These are phyloP conservation scores for Termitomyces sp. DNA, from an alignment of 768 basidiomycete species.

Conservation along the genomic window DNA sequence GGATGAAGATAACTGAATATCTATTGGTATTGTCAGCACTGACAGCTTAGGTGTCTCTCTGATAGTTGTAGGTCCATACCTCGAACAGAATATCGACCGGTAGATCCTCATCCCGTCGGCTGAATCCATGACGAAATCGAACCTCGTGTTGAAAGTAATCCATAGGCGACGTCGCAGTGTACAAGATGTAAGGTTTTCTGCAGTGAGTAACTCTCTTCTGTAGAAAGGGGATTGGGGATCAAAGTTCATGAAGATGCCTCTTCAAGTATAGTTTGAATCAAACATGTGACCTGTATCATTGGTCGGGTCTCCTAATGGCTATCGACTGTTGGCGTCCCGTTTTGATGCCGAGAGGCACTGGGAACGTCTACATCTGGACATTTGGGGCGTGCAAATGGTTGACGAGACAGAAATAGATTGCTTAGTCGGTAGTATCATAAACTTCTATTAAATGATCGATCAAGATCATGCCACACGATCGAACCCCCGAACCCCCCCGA, in stretches of 20 bases:
- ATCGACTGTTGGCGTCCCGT: neutral
- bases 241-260: neutral
- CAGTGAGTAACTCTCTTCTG: neutral
- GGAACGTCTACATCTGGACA: neutral
- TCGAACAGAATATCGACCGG: conserved; percentile 20
- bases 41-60: neutral
- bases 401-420: neutral
- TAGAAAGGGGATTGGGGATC: neutral
- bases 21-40: conserved; percentile 12
- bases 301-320: neutral
- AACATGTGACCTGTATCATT: conserved; percentile 3
- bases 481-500: too few relatives aligned
- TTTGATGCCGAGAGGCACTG: neutral
- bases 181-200: neutral
- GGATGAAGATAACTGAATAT: conserved; percentile 30
- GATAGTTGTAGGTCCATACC: conserved; percentile 4
- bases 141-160: neutral
- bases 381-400: neutral
- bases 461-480: neutral
- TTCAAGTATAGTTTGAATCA: conserved; percentile 2
- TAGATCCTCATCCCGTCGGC: neutral
- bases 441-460: conserved; percentile 7
- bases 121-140: neutral
- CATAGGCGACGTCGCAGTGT: neutral
- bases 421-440: neutral